Evolutionary conservation across 192 early-diverging fungal species (phyloP).

Genomic region (Backusella psychrophila): DNA sequence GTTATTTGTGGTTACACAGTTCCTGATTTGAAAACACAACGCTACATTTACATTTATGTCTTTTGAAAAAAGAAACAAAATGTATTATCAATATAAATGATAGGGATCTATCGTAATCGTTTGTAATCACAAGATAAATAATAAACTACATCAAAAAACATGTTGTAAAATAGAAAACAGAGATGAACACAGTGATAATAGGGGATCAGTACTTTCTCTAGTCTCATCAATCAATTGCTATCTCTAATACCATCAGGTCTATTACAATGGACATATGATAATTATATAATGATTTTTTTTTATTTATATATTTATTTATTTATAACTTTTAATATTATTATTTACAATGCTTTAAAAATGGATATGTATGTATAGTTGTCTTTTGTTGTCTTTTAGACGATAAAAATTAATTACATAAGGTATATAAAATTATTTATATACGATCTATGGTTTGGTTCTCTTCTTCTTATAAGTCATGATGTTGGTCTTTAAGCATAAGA

Average conservation of each 20-base stretch:
- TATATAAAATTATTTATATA: neutral
- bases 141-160: neutral
- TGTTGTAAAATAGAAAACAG: neutral
- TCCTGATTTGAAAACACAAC: neutral
- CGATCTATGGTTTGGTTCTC: neutral
- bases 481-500: conserved; percentile 2
- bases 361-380: neutral
- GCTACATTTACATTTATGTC: neutral
- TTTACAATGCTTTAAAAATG: neutral
- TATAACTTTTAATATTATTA: neutral
- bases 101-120: neutral
- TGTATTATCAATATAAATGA: too few relatives aligned
- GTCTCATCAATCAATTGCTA: neutral
- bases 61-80: neutral
- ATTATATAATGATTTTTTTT: neutral
- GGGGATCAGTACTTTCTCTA: neutral
- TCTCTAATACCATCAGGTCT: neutral
- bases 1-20: neutral
- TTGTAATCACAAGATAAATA: neutral
- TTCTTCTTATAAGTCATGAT: neutral
- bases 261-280: neutral
- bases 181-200: neutral
- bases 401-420: neutral
- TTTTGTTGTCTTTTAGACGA: neutral
- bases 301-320: neutral